Evolutionary conservation across 441 rosid genomes (phyloP).

Genomic region (California macrophylla): DNA sequence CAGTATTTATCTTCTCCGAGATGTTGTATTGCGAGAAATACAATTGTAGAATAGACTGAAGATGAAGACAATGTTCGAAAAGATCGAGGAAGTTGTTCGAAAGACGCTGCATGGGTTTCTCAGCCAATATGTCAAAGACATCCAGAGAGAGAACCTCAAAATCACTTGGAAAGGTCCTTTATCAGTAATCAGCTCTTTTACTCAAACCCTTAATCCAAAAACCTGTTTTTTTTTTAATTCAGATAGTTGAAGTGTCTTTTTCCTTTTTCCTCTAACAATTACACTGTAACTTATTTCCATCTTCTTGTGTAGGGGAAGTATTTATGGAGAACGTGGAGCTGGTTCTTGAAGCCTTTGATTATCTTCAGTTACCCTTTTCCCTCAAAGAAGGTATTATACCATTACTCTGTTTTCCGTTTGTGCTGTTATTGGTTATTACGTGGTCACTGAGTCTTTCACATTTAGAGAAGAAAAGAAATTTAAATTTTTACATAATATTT

Average conservation of each 20-base stretch:
- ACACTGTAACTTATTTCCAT: not conserved
- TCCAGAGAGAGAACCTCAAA: constrained; percentile 70
- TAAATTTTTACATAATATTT: not conserved
- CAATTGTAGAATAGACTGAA: not conserved
- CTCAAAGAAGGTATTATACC: constrained; percentile 49
- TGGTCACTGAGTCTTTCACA: not conserved
- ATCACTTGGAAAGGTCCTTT: constrained; percentile 52
- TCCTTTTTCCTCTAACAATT: not conserved
- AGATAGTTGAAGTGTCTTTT: not conserved
- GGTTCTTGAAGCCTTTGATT: constrained; percentile 85
- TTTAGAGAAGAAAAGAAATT: not conserved
- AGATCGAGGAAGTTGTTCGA: constrained; percentile 27
- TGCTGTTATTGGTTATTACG: not conserved
- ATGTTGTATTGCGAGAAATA: not conserved
- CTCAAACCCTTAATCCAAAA: not conserved
- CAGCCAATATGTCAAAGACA: constrained; percentile 74
- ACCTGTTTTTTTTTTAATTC: not conserved
- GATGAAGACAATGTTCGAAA: constrained; percentile 13
- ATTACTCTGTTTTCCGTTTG: not conserved
- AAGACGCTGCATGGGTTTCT: constrained; percentile 61
- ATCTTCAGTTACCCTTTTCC: constrained; percentile 71
- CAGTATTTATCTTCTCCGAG: not conserved
- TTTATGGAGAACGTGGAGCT: constrained; percentile 70
- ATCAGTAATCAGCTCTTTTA: not conserved
- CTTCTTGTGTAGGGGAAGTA: constrained; percentile 34